Evolutionary conservation across 306 rosid species (phyloP), one percentile per base, ranked within the genome.

Genomic region (Psophocarpus tetragonolobus): DNA sequence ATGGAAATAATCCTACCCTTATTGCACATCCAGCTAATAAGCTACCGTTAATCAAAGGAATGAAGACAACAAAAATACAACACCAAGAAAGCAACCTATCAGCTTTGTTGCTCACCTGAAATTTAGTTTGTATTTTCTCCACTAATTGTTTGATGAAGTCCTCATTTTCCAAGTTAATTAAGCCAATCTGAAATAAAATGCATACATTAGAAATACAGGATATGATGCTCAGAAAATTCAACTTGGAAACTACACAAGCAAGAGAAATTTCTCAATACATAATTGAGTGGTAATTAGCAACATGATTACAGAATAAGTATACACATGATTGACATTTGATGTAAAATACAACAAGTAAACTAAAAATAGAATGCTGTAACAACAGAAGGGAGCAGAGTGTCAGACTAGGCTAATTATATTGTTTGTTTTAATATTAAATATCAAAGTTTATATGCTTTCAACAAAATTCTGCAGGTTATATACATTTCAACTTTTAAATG

Each of bases 151-250:
- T 85, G 33, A 82, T 93, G 9, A 90, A 87, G 70, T 90, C 94
- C 78, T 92, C 99, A 71, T 81, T 85, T 82, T 92, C 99, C 90
- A 95, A 83, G 88, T 95, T 95, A 38, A 90, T 50, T 87, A 92
- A 81, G 61, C 99, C 97, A 80, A 95, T 88, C 99, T 95, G 91
- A 63, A 70, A 36, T 68, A 5, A 54, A 67, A 70, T 41, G 81
- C 8, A 73, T 8, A 45, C 38, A 41, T 27, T 68, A 5, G 66
- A 74, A 61, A 68, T 42, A 30, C 7, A 62, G 10, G 42, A 17
- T 17, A 62, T 7, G 42, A 17, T 17, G 80, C 64, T 77, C 53
- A 61, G 54, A 76, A 76, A 77, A 45, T 58, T 70, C 66, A 81
- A 38, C 26, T 69, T 0, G 14, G 21, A 60, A 71, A 66, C 58